Percentiles rank a stretch among this genome's conserved stretches.
Evolutionary conservation across 352 stramenopile genomes (phyloP).

Genomic region (Pythium aphanidermatum): DNA sequence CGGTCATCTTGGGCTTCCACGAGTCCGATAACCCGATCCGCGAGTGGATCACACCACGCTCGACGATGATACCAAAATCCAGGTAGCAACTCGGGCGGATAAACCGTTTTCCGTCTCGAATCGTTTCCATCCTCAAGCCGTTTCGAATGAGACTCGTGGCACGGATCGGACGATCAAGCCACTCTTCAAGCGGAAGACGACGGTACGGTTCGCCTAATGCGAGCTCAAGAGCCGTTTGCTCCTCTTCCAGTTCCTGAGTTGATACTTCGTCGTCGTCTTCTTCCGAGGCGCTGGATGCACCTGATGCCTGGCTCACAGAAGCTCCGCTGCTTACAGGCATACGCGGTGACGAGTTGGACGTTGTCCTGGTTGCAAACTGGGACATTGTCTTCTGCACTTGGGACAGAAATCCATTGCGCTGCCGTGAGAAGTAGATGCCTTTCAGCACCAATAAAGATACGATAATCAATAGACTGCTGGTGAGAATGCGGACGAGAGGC

Average conservation of each 20-base stretch:
- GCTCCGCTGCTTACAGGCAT: too few species aligned
- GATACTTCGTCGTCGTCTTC: conserved; percentile 3
- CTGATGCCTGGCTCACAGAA: too few species aligned
- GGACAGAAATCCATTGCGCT: not conserved
- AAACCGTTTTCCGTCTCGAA: conserved; percentile 18
- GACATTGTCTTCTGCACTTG: too few species aligned
- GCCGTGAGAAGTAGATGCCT: conserved; percentile 5
- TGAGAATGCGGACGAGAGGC: conserved; percentile 6
- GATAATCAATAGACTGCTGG: not conserved
- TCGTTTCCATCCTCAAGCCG: conserved; percentile 30
- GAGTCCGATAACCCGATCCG: conserved; percentile 11
- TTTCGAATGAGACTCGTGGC: conserved; percentile 39
- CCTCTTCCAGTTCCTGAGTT: too few species aligned
- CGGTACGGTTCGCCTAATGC: conserved; percentile 7
- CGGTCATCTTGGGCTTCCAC: conserved; percentile 14
- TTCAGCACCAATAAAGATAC: not conserved
- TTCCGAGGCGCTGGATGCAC: not conserved
- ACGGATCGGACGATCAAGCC: conserved; percentile 34
- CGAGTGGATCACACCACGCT: conserved; percentile 17
- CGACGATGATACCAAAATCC: conserved; percentile 36
- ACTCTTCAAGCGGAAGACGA: conserved; percentile 14
- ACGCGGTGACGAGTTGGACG: too few species aligned
- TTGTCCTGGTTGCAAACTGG: too few species aligned
- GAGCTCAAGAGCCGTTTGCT: not conserved
- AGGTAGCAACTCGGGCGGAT: conserved; percentile 39